These are phyloP conservation scores for Colletotrichum nymphaeae DNA, from an alignment of 2,329 filamentous ascomycete genomes.

Conservation along the genomic window DNA sequence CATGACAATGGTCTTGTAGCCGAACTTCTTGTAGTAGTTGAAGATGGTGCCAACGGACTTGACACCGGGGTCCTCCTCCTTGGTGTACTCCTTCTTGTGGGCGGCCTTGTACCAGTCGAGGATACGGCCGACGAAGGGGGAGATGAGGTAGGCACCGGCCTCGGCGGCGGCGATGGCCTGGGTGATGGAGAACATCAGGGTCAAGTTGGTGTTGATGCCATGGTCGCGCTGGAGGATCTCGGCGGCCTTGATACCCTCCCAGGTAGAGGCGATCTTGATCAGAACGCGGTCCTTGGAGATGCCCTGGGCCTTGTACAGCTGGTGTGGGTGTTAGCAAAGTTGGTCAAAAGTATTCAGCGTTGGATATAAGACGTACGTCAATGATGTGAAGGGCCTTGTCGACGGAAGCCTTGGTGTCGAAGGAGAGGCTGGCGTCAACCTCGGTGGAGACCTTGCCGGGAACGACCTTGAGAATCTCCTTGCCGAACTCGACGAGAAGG, in stretches of 20 bases:
- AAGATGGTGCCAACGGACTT: conserved; percentile 93
- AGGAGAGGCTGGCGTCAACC: conserved; percentile 96
- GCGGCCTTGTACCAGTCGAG: conserved; percentile 99
- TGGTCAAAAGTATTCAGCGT: conserved; percentile 11
- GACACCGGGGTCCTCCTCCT: conserved; percentile 95
- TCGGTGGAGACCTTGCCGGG: conserved; percentile 99
- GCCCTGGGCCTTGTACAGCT: conserved; percentile 95
- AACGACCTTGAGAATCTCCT: conserved; percentile 95
- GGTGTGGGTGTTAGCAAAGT: conserved; percentile 36
- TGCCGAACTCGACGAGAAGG: conserved; percentile 97
- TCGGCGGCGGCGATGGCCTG: conserved; percentile 98
- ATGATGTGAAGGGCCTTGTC: conserved; percentile 98
- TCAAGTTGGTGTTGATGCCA: conserved; percentile 98
- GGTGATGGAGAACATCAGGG: conserved; percentile 95
- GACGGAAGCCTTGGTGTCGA: conserved; percentile 91
- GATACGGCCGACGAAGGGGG: conserved; percentile 98
- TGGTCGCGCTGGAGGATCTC: conserved; percentile 96
- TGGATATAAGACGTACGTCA: conserved; percentile 69
- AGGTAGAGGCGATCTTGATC: conserved; percentile 99
- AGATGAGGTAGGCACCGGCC: conserved; percentile 96
- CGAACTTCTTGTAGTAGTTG: conserved; percentile 99
- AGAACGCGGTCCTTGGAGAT: conserved; percentile 94
- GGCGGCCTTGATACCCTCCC: conserved; percentile 99
- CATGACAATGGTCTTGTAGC: conserved; percentile 99
- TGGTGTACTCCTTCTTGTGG: conserved; percentile 91